Base-by-base conservation (phyloP, 2,329 filamentous ascomycete species). In the Colletotrichum magnum region DNA sequence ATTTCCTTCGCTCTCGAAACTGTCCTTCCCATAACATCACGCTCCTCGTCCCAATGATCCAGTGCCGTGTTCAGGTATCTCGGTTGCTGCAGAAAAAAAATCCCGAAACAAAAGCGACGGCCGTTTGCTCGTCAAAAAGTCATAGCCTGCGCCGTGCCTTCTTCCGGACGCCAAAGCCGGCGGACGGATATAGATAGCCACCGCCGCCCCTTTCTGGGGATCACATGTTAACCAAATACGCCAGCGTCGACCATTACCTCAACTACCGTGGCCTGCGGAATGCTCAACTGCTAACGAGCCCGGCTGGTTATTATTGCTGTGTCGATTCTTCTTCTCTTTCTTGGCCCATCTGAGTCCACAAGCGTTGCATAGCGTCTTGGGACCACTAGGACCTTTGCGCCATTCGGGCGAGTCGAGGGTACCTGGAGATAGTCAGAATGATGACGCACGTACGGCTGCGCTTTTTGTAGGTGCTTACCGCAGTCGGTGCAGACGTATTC, bases 401-500 rank as follows among this genome's bases (percentile, higher is more conserved):
- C 95, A 98, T 83, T 98, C 95, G 0, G 95, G 95, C 16, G 94
- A 97, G 77, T 98, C 95, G 48, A 97, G 86, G 0, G 94, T 98
- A 41, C 89, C 89, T 91, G 70, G 16, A 32, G n/a, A 51, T 28
- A 36, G 26, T 69, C 58, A 58, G 62, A n/a, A 48, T 16, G 18
- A 32, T n/a, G 6, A 9, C 13, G n/a, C n/a, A 48, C 9, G 32
- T 51, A 43, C 10, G 13, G 66, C 50, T 60, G 58, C 54, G 32
- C 32, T 3, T 3, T 2, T 36, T 36, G 32, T 36, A 6, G n/a
- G 10, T 64, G 83, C 87, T 72, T 83, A 85, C 95, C 95, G 81
- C 95, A 98, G 79, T 98, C 95, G 1, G 94, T 95, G 80, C 95
- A 98, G 45, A 97, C 94, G 77, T 98, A 98, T 84, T 98, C 95